Percentiles rank a stretch among this genome's conserved stretches.
These are phyloP conservation scores for Coprinopsis strossmayeri DNA, from an alignment of 768 basidiomycete species.

Conservation along the genomic window DNA sequence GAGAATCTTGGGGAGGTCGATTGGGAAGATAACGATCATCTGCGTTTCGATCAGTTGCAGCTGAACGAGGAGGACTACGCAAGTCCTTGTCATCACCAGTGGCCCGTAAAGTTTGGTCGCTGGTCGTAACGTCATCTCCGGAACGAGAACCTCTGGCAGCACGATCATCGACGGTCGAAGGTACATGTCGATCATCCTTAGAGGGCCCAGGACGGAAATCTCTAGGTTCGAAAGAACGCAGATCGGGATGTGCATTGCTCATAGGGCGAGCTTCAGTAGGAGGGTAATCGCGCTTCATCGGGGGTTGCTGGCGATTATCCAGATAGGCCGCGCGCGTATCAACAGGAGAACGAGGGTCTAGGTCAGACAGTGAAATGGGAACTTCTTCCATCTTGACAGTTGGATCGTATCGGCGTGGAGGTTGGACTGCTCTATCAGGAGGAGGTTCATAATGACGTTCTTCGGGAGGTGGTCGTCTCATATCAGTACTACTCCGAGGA, in stretches of 20 bases:
- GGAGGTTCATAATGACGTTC: slow-evolving; percentile 7
- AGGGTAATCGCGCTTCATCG: neutral
- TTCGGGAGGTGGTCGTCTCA: slow-evolving; percentile 5
- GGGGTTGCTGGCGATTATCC: neutral
- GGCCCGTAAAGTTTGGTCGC: neutral
- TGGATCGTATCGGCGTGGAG: neutral
- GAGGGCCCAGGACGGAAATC: neutral
- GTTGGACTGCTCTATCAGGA: neutral
- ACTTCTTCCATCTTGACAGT: slow-evolving; percentile 9
- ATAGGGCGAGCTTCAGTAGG: slow-evolving; percentile 6
- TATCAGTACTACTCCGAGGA: slow-evolving; percentile 5
- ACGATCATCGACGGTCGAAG: neutral
- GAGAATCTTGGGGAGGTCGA: neutral
- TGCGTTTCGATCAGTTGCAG: neutral
- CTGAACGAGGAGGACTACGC: neutral
- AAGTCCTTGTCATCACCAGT: neutral
- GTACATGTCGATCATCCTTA: neutral
- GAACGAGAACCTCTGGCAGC: neutral
- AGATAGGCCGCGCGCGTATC: neutral
- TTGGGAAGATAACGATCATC: neutral
- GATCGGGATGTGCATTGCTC: slow-evolving; percentile 2
- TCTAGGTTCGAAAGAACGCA: neutral
- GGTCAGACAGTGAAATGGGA: slow-evolving; percentile 7
- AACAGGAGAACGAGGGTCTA: slow-evolving; percentile 3
- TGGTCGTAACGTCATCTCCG: neutral